Base-by-base conservation (phyloP, 1,284 basidiomycete species). In the Inonotus obliquus region DNA sequence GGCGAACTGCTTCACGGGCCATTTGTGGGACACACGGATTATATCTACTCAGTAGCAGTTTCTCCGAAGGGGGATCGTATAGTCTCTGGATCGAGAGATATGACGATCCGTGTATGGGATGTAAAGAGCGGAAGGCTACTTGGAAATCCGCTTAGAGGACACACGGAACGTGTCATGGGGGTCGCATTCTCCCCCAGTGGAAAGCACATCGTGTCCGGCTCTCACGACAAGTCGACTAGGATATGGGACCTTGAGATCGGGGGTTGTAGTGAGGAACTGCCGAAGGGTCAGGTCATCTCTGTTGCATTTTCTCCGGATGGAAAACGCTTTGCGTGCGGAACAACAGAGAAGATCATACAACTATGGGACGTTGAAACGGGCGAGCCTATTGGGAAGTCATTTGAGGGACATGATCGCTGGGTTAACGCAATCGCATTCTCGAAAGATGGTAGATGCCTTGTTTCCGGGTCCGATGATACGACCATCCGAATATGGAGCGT, bases 181-280 rank as follows among this genome's bases (percentile, higher is more conserved):
- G 82, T 99, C 19, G 84, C 94, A 32, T 99, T 54, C 53, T 60
- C 59, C 2, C 49, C 35, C 5, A 37, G 35, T 35, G 52, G 51
- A 11, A 54, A 55, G 14, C 51, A 60, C 21, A 84, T 94, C 60
- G 85, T 98, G 19, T 91, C 93, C 0, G 96, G 95, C 56, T 92
- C 94, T 41, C 82, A 96, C 13, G 95, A 98, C 69, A 79, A 81
- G 21, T 94, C 92, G 1, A 71, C 98, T 56, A 83, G 94, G 0
- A 92, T 98, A 0, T 99, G 96, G 96, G 92, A 99, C 72, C 83
- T 98, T 54, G 88, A 91, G 71, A 81, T 78, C 10, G 96, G 96
- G 0, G 73, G 77, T 27, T 74, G 84, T 10, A 25, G 29, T 55
- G 70, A 94, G 29, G 84, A 89, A 51, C 78, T 88, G 13, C 78